Percentiles rank a stretch among this genome's conserved stretches.
Evolutionary conservation across 805 yeast species (phyloP).

Genomic region (Suhomyces xylopsoci): DNA sequence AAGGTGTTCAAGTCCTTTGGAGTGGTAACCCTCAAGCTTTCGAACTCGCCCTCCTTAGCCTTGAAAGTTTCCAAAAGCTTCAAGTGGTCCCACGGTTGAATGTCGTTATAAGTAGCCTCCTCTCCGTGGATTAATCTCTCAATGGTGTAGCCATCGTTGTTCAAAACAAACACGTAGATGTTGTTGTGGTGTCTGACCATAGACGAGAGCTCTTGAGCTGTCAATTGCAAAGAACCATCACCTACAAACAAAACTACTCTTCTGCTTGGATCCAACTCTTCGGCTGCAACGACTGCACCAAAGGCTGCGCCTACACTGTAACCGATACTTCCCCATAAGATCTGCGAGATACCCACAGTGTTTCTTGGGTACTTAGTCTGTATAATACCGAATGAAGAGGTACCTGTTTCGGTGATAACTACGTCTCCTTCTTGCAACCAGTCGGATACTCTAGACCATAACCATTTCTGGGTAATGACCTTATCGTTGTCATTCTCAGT

Average conservation of each 20-base stretch:
- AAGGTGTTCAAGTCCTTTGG: conserved; percentile 24
- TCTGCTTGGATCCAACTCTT: conserved; percentile 18
- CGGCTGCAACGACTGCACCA: conserved; percentile 28
- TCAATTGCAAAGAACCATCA: conserved; percentile 41
- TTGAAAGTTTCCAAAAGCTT: conserved; percentile 31
- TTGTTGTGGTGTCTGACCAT: conserved; percentile 34
- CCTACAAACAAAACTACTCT: conserved; percentile 41
- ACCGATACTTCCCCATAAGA: conserved; percentile 29
- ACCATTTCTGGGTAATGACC: conserved; percentile 21
- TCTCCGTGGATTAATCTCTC: conserved; percentile 41
- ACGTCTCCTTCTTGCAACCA: conserved; percentile 29
- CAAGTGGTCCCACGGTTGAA: conserved; percentile 38
- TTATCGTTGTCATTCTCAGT: conserved; percentile 3
- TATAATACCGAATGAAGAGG: conserved; percentile 27
- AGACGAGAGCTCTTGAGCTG: conserved; percentile 40
- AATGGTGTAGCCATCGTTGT: conserved; percentile 40
- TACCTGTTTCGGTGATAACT: conserved; percentile 26
- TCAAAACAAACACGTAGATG: conserved; percentile 38
- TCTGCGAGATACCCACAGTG: conserved; percentile 24
- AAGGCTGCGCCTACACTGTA: conserved; percentile 27
- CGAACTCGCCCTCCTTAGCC: conserved; percentile 23
- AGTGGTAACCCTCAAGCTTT: conserved; percentile 23
- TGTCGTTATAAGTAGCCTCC: conserved; percentile 34
- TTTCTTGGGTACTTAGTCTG: conserved; percentile 23
- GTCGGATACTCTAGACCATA: conserved; percentile 22